Base-by-base conservation (phyloP, 805 yeast species). In the Allodekkera sacchari region DNA sequence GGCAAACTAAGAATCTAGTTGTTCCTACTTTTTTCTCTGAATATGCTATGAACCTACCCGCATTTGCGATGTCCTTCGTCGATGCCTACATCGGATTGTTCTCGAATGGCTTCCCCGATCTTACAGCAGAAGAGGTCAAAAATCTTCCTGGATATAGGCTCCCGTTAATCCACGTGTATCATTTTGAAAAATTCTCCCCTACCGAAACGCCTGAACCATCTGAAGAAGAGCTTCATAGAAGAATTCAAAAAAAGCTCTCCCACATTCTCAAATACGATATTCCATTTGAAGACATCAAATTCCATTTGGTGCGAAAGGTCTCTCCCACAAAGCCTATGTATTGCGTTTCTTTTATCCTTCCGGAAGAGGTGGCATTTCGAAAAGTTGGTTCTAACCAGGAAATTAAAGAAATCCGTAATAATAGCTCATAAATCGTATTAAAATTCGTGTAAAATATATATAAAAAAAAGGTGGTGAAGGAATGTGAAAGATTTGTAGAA, bases 251-350 rank as follows among this genome's bases (percentile, higher is more conserved):
- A n/a, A 69, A 74, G 32, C 66, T 71, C 14, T 50, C 62, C 18
- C 55, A 64, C 1, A 57, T 74, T 4, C 53, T 80, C 22, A 62
- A 64, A 3, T 66, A 49, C 44, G 61, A 70, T 0, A 57, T 74
- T 7, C 68, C 74, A 0, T 59, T 74, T 10, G 64, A 64, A 4
- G 51, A 59, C 0, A 56, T 82, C 23, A 48, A 57, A 0, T 82
- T 89, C 57, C 97, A 89, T 48, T 61, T 80, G 42, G 98, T 92
- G 7, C 74, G 99, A 51, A 79, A 77, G 52, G 98, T 92, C 6
- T 89, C 98, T 1, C 98, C 98, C 4, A 84, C 96, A 5, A 92
- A 92, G 51, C 89, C 89, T 21, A 92, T 92, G 98, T 88, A 73
- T 52, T 85, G 96, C 57, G 82, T 85, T 4, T 65, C 87, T 6